Base-by-base conservation (phyloP, 2,329 filamentous ascomycete species). In the Emydomyces testavorans region DNA sequence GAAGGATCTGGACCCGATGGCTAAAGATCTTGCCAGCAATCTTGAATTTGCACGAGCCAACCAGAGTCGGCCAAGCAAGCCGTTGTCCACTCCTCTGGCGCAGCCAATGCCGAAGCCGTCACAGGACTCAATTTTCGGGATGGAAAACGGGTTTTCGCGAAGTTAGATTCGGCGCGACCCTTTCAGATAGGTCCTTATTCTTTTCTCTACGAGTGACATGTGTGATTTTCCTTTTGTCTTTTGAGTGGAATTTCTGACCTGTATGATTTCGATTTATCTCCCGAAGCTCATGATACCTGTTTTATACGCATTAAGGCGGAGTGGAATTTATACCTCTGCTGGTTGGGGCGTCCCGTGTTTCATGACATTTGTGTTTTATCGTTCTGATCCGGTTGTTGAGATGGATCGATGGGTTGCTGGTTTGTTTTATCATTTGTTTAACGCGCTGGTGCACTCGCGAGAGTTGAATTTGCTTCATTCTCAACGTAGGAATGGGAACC, bases 1-100 rank as follows among this genome's bases (percentile, higher is more conserved):
- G 53, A 68, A 71, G 43, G 68, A 71, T 16, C 58, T 72, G 7
- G 69, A 72, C 49, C 66, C 62, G 2, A 71, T 72, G 68, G 64
- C 67, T 6, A 65, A 62, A 24, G 69, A 72, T 52, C 53, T 72
- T 48, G 63, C 68, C 5, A 67, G 69, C 50, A 68, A 65, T 13
- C 56, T 72, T 35, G 67, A 71, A 50, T 69, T 69, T 48, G 65
- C 68, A 46, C 61, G 66, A 34, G 60, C 62, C 53, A 63, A 67
- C 46, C 64, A 63, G 29, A 66, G 26, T 29, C 53, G 23, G 55
- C 55, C 20, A 50, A 51, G 2, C 53, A 20, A 24, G 43, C 16
- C 31, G 13, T 6, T 37, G 29, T 3, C 32, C 8, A 20, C n/a
- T 11, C 10, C 26, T 10, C n/a, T 26, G 3, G 10, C 10, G 6